Conservation (phyloP, 306 rosid species). For the Ormosia semicastrata region DNA sequence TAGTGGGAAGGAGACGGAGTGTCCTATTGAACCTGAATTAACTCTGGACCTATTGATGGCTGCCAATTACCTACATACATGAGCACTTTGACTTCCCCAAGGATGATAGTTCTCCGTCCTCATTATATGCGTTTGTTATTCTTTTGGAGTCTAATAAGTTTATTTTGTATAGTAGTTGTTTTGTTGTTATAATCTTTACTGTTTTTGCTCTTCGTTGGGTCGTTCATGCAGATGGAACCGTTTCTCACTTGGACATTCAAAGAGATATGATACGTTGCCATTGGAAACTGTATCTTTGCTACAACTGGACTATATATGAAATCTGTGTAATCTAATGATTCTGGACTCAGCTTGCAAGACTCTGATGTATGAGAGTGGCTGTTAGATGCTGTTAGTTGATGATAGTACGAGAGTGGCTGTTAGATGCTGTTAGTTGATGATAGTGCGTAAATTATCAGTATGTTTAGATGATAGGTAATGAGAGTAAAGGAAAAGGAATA, state of each 20-base stretch:
- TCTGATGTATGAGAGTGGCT: not conserved
- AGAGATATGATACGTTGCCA: not conserved
- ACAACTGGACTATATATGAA: conserved; percentile 15
- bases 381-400: not conserved
- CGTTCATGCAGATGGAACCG: conserved; percentile 3
- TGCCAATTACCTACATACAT: conserved; percentile 90
- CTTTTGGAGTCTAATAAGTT: not conserved
- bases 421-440: not conserved
- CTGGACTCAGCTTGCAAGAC: not conserved
- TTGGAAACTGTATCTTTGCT: not conserved
- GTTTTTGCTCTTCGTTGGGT: not conserved
- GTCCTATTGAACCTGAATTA: conserved; percentile 86
- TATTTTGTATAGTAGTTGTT: not conserved
- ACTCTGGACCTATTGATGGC: conserved; percentile 95
- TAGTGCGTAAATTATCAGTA: no score
- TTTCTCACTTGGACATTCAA: not conserved
- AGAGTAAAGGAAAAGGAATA: no score
- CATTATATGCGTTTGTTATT: conserved; percentile 31
- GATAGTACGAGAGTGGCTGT: not conserved
- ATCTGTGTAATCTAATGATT: not conserved
- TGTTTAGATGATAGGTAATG: no score
- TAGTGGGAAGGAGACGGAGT: conserved; percentile 91
- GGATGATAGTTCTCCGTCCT: conserved; percentile 18
- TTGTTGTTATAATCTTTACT: not conserved
- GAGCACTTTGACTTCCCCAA: conserved; percentile 28